Percentiles rank a stretch among this genome's conserved stretches.
Evolutionary conservation across 306 rosid species (phyloP).

Genomic region (Cucurbita pepo): DNA sequence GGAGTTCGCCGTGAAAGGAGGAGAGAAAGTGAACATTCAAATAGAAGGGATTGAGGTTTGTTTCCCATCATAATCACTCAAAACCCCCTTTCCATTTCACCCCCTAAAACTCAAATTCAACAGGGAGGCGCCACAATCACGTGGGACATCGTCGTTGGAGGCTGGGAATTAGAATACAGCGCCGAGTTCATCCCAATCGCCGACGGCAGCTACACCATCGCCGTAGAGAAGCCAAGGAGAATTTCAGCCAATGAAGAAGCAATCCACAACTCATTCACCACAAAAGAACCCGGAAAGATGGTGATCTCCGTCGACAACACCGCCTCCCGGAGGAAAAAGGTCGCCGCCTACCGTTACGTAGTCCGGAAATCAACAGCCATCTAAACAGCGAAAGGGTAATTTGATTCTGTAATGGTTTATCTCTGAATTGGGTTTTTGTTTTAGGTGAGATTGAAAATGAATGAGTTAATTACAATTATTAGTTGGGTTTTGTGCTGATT

Average conservation of each 20-base stretch:
- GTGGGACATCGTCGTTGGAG: slow-evolving; percentile 95
- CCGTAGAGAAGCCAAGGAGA: slow-evolving; percentile 65
- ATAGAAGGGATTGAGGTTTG: slow-evolving; percentile 94
- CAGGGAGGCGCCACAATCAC: slow-evolving; percentile 81
- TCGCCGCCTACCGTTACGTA: slow-evolving; percentile 74
- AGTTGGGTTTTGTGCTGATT: background rate
- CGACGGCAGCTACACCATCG: slow-evolving; percentile 66
- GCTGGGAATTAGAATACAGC: slow-evolving; percentile 93
- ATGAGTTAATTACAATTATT: background rate
- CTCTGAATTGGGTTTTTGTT: background rate
- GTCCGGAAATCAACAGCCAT: slow-evolving; percentile 36
- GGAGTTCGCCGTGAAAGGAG: slow-evolving; percentile 81
- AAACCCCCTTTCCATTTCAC: background rate
- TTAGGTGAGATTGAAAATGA: background rate
- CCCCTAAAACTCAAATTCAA: background rate
- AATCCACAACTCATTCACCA: slow-evolving; percentile 61
- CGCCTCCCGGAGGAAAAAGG: slow-evolving; percentile 58
- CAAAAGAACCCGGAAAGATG: slow-evolving; percentile 55
- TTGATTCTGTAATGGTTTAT: background rate
- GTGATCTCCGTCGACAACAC: slow-evolving; percentile 81
- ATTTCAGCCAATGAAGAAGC: slow-evolving; percentile 54
- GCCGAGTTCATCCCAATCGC: slow-evolving; percentile 72
- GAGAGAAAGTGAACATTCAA: slow-evolving; percentile 94
- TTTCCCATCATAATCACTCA: background rate
- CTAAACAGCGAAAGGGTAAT: background rate